phyloP scores from a whole-genome alignment of 768 basidiomycete genomes.

The Rhodotorula graminis region DNA sequence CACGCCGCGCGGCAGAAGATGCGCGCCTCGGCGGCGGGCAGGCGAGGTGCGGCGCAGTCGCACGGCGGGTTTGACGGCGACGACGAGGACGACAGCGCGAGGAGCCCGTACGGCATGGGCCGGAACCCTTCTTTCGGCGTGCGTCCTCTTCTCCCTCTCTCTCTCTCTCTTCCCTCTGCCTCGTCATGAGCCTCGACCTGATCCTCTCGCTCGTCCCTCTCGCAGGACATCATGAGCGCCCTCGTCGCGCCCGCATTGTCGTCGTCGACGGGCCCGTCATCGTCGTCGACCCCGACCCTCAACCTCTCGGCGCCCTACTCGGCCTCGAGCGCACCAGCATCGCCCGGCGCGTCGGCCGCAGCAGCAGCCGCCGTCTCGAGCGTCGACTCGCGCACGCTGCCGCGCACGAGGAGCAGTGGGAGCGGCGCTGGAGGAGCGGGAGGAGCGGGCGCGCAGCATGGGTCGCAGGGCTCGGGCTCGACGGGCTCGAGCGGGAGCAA shows the following conservation, averaged over 20 bases:
- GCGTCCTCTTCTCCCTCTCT: background rate
- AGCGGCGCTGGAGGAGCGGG: background rate
- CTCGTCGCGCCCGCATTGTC: slow-evolving; percentile 16
- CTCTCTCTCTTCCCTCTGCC: no score
- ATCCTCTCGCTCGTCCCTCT: background rate
- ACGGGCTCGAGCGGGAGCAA: background rate
- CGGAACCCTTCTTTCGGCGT: background rate
- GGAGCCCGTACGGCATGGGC: background rate
- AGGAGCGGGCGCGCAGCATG: no score
- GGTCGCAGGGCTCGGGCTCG: background rate
- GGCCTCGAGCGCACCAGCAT: no score
- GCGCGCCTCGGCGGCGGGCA: background rate
- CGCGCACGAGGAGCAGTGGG: background rate
- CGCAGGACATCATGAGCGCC: slow-evolving; percentile 27
- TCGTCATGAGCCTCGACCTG: background rate
- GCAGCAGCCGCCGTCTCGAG: background rate
- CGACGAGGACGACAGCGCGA: background rate
- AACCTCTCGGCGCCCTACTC: background rate
- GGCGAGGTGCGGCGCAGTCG: background rate
- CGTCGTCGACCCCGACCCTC: background rate
- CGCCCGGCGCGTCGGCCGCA: no score
- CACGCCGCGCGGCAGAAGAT: background rate
- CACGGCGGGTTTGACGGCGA: background rate
- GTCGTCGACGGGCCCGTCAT: background rate
- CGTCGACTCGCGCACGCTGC: slow-evolving; percentile 1